A percentile compares a stretch with the other conserved stretches of the same genome.
phyloP scores from a whole-genome alignment of 352 stramenopile genomes.

The Phytophthora chlamydospora region DNA sequence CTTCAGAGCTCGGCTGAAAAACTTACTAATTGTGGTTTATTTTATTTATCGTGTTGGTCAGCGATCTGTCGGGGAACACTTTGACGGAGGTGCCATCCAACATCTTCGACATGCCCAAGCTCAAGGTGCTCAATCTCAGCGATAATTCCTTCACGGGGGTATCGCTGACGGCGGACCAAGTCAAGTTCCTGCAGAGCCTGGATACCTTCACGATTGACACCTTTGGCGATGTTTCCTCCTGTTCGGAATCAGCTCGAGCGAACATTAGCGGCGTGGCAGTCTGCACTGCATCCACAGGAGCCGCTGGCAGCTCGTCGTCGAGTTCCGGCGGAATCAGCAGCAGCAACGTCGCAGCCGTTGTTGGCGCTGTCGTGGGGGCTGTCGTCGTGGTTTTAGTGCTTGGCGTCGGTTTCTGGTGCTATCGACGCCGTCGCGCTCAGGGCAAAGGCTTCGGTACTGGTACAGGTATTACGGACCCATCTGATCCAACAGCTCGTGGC shows the following conservation, averaged over 20 bases:
- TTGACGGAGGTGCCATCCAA: constrained; percentile 47
- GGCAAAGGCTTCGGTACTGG: constrained; percentile 28
- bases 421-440: constrained; percentile 29
- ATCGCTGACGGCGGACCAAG: constrained; percentile 42
- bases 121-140: constrained; percentile 50
- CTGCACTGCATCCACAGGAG: constrained; percentile 33
- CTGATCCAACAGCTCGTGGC: constrained; percentile 9
- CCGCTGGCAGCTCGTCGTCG: constrained; percentile 5
- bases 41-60: constrained; percentile 20
- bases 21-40: background rate
- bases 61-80: constrained; percentile 59
- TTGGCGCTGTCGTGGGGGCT: constrained; percentile 52
- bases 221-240: constrained; percentile 36
- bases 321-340: constrained; percentile 7
- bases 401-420: constrained; percentile 33
- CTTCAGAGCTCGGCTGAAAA: too few species aligned
- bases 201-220: constrained; percentile 46
- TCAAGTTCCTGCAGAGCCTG: constrained; percentile 53
- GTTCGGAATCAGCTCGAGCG: constrained; percentile 22
- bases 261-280: constrained; percentile 42
- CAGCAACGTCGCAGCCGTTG: constrained; percentile 44
- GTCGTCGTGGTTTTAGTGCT: constrained; percentile 40
- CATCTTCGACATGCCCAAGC: constrained; percentile 53
- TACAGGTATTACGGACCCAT: constrained; percentile 19
- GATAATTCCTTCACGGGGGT: constrained; percentile 58